phyloP scores from a whole-genome alignment of 495 filamentous ascomycete genomes.

The Xylaria nigripes region DNA sequence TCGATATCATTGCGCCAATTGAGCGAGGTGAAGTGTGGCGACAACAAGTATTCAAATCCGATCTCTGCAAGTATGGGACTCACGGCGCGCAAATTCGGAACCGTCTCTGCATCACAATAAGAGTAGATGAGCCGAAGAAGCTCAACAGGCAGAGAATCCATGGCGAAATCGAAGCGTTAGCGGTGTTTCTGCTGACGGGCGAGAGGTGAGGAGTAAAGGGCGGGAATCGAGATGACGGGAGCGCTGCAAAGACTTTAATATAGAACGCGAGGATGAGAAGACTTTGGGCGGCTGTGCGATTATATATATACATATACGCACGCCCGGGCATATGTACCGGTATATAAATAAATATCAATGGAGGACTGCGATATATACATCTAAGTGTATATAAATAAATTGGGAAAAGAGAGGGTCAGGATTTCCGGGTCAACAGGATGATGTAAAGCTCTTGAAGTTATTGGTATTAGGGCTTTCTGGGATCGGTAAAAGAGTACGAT shows the following conservation, averaged over 20 bases:
- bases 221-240: conserved; percentile 4
- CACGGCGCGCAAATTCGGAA: conserved; percentile 34
- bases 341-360: neutral
- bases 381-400: conserved; percentile 10
- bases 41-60: conserved; percentile 38
- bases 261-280: neutral
- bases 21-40: conserved; percentile 33
- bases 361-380: neutral
- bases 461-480: neutral
- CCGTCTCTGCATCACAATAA: conserved; percentile 32
- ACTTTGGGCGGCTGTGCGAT: too few relatives aligned
- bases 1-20: conserved; percentile 41
- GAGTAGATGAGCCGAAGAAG: conserved; percentile 40
- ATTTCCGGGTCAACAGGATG: conserved; percentile 6
- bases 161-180: conserved; percentile 9
- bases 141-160: conserved; percentile 39
- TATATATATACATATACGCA: neutral
- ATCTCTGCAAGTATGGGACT: conserved; percentile 33
- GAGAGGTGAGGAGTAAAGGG: neutral
- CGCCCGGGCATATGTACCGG: neutral
- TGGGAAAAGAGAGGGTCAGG: conserved; percentile 12
- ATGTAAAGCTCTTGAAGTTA: neutral
- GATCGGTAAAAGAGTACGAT: conserved; percentile 17
- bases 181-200: neutral
- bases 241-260: neutral